Evolutionary conservation across 139 green algal species (phyloP).

Genomic region (Chlorella ohadii): DNA sequence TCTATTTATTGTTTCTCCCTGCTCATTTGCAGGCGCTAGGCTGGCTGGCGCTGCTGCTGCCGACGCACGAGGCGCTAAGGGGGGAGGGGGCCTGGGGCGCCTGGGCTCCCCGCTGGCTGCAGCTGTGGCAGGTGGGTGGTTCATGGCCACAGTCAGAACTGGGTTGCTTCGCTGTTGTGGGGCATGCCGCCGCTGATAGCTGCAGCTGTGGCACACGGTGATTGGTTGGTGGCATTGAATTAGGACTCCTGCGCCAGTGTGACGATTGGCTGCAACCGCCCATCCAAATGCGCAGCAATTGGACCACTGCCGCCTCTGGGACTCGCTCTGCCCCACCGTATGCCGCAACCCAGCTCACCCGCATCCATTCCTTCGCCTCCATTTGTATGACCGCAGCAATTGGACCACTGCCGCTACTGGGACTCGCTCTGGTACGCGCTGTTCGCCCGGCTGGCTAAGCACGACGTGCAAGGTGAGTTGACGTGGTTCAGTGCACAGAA

Average conservation of each 20-base stretch:
- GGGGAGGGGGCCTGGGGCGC: conserved; percentile 35
- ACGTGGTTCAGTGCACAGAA: too few species aligned
- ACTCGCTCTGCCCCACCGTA: not conserved
- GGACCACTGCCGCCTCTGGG: not conserved
- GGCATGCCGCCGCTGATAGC: not conserved
- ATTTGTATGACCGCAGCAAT: not conserved
- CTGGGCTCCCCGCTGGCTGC: conserved; percentile 68
- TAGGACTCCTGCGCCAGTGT: too few species aligned
- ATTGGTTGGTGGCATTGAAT: too few species aligned
- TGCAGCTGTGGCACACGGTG: too few species aligned
- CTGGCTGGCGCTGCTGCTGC: conserved; percentile 74
- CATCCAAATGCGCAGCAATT: not conserved
- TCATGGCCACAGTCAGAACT: too few species aligned
- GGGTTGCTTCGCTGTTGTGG: not conserved
- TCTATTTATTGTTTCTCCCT: too few species aligned
- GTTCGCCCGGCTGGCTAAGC: conserved; percentile 71
- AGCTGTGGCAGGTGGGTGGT: conserved; percentile 17
- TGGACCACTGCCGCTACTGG: conserved; percentile 62
- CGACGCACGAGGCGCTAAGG: conserved; percentile 55
- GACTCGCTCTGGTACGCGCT: conserved; percentile 69
- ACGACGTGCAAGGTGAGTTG: conserved; percentile 70
- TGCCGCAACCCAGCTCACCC: too few species aligned
- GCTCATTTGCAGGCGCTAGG: conserved; percentile 72
- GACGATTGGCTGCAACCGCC: too few species aligned
- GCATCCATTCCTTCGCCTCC: too few species aligned